phyloP scores from a whole-genome alignment of 208 protist genomes.

The Lotmaria passim region DNA sequence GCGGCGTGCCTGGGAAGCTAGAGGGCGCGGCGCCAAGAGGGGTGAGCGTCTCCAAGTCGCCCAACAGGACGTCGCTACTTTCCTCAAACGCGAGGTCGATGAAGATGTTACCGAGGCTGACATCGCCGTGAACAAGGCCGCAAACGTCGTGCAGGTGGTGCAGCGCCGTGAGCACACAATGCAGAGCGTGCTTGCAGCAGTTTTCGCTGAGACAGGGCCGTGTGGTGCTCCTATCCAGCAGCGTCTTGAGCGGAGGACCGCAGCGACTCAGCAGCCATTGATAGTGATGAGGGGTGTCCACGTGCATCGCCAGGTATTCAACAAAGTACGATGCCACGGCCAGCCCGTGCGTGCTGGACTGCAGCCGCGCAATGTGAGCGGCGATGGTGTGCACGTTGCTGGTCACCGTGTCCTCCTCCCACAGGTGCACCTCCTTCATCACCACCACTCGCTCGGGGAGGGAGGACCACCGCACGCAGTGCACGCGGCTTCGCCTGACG shows the following conservation, averaged over 20 bases:
- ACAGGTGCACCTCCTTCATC: conserved; percentile 59
- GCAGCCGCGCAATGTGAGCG: conserved; percentile 14
- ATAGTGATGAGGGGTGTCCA: conserved; percentile 39
- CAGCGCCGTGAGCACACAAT: conserved; percentile 48
- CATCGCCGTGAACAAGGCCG: conserved; percentile 58
- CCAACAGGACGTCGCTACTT: conserved; percentile 11
- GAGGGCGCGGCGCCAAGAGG: conserved; percentile 14
- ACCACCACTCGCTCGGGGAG: conserved; percentile 25
- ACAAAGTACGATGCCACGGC: conserved; percentile 32
- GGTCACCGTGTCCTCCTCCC: conserved; percentile 34
- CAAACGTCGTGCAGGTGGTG: conserved; percentile 49
- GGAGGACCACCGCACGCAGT: conserved; percentile 34
- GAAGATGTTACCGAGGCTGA: conserved; percentile 67
- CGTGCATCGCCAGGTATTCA: conserved; percentile 39
- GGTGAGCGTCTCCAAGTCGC: conserved; percentile 33
- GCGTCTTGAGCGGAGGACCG: conserved; percentile 39
- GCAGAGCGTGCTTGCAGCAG: conserved; percentile 23
- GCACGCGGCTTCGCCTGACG: conserved; percentile 41
- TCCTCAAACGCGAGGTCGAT: neutral
- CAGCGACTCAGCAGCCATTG: conserved; percentile 44
- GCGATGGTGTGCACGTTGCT: conserved; percentile 19
- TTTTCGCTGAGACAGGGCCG: conserved; percentile 3
- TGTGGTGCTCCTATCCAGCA: conserved; percentile 4
- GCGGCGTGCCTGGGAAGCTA: conserved; percentile 21
- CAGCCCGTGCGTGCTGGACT: neutral